Base-by-base conservation (phyloP, 164 flowering plant species). In the Tetracentron sinense region DNA sequence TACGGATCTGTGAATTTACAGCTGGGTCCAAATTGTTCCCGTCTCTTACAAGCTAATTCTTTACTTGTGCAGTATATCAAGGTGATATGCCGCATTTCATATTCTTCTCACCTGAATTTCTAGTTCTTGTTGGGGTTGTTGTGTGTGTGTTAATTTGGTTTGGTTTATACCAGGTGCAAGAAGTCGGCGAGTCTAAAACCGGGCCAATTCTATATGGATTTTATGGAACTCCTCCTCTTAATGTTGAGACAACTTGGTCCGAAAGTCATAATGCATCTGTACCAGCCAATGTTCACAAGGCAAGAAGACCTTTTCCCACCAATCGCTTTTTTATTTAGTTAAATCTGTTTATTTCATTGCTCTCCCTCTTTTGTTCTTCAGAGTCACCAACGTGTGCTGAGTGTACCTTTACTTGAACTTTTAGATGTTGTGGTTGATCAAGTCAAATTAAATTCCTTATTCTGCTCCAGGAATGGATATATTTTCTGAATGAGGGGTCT, bases 181-280 rank as follows among this genome's bases (percentile, higher is more conserved):
- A 70, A 68, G n/a, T 67, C 22, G 68, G 60, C 7, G 65, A 69
- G 12, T 59, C 76, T 27, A 65, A 65, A 6, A 49, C 76, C 22
- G 82, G 82, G 20, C 69, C 77, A 7, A 70, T 75, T 71, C 68
- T 87, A 19, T 85, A 87, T 68, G 87, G 89, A 29, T 82, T 87
- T 58, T 19, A 69, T 54, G 50, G 54, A 20, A 56, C 58, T 2
- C 94, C 94, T 38, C 63, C 79, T 0, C 74, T 85, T 44, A 80
- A 81, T 67, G 76, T 80, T 11, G 67, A 76, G 57, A 70, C 61
- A 27, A 66, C 64, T 21, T 87, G 87, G 90, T 72, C 73, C 14
- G 82, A 81, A 67, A 72, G 44, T 22, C 82, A 81, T 63, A 57
- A 63, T 31, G 72, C 56, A n/a, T 60, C 70, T 48, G 42, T 81